phyloP scores from a whole-genome alignment of 805 yeast species.

The Wickerhamiella shivajii region DNA sequence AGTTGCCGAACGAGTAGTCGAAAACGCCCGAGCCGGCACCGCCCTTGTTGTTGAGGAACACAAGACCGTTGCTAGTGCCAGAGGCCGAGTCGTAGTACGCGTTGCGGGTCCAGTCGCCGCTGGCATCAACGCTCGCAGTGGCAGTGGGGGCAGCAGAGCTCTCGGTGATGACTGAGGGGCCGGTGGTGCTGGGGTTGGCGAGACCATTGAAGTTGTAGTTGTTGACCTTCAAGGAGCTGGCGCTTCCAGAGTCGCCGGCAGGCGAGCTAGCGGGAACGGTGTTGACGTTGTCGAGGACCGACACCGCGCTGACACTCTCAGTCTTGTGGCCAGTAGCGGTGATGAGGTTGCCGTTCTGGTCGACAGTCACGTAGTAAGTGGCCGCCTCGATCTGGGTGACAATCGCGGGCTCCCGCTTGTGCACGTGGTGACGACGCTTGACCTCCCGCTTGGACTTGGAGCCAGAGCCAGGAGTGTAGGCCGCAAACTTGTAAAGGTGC shows the following conservation, averaged over 20 bases:
- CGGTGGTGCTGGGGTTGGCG: slow-evolving; percentile 17
- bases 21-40: slow-evolving; percentile 73
- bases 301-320: slow-evolving; percentile 14
- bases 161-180: slow-evolving; percentile 17
- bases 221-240: slow-evolving; percentile 2
- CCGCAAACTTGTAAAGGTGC: slow-evolving; percentile 71
- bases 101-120: slow-evolving; percentile 55
- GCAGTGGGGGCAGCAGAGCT: slow-evolving; percentile 13
- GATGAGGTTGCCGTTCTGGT: slow-evolving; percentile 12
- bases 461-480: slow-evolving; percentile 46
- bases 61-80: slow-evolving; percentile 55
- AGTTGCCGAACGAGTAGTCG: slow-evolving; percentile 80
- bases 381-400: slow-evolving; percentile 71
- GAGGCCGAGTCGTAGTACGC: slow-evolving; percentile 55
- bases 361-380: slow-evolving; percentile 29
- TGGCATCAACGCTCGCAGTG: slow-evolving; percentile 27
- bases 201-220: slow-evolving; percentile 18
- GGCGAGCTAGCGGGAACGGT: slow-evolving; percentile 21
- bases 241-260: slow-evolving; percentile 1
- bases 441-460: slow-evolving; percentile 39
- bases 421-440: slow-evolving; percentile 31
- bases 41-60: slow-evolving; percentile 80
- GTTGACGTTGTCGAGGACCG: slow-evolving; percentile 19
- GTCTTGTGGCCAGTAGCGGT: slow-evolving; percentile 19
- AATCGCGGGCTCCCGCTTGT: slow-evolving; percentile 41